phyloP scores from a whole-genome alignment of 1,284 basidiomycete genomes.

The Cryptococcus sp. region DNA sequence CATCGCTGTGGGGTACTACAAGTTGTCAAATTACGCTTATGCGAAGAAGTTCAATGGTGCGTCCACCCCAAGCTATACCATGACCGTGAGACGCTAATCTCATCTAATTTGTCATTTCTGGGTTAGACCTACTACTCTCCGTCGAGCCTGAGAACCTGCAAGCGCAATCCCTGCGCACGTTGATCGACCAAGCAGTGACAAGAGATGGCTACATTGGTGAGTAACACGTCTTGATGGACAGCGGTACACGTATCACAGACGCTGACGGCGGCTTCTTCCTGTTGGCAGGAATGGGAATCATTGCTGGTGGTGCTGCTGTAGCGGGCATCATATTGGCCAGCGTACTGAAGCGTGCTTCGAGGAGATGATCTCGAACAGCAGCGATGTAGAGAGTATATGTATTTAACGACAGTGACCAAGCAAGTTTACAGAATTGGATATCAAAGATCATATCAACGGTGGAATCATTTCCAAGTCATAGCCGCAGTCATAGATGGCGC shows the following conservation, averaged over 20 bases:
- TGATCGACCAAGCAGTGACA: slow-evolving; percentile 86
- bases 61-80: slow-evolving; percentile 32
- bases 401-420: neutral
- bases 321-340: slow-evolving; percentile 79
- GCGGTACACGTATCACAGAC: neutral
- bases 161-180: slow-evolving; percentile 76
- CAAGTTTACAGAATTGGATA: neutral
- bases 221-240: slow-evolving; percentile 52
- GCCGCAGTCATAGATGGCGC: no score
- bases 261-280: slow-evolving; percentile 52
- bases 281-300: slow-evolving; percentile 85
- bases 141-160: slow-evolving; percentile 95
- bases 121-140: slow-evolving; percentile 76
- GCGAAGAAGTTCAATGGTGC: slow-evolving; percentile 89
- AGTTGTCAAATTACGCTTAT: slow-evolving; percentile 93
- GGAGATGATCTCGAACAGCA: slow-evolving; percentile 11
- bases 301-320: slow-evolving; percentile 83
- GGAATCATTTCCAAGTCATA: no score
- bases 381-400: neutral
- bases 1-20: slow-evolving; percentile 93
- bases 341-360: slow-evolving; percentile 75
- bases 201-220: slow-evolving; percentile 60
- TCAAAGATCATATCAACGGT: neutral
- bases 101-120: neutral
- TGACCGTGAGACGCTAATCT: neutral